These are phyloP conservation scores for Fistulinella staudtii DNA, from an alignment of 1,284 basidiomycete genomes.

Conservation along the genomic window DNA sequence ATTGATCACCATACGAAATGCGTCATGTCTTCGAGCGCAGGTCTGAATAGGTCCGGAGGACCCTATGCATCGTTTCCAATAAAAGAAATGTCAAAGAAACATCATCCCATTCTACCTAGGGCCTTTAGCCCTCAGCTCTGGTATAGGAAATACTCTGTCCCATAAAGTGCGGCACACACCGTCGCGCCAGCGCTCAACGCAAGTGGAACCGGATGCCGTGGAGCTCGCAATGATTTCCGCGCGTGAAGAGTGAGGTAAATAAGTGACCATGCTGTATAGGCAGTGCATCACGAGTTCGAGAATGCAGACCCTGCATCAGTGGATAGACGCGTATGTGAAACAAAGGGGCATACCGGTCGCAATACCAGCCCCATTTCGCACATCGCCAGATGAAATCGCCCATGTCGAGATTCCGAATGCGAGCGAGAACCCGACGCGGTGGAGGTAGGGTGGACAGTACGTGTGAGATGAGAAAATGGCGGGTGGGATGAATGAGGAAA, in stretches of 20 bases:
- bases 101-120: neutral
- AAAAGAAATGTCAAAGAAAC: neutral
- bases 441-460: constrained; percentile 40
- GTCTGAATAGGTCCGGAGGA: too few relatives aligned
- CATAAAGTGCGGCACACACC: constrained; percentile 38
- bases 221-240: constrained; percentile 32
- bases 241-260: constrained; percentile 43
- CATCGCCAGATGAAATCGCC: constrained; percentile 39
- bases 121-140: constrained; percentile 22
- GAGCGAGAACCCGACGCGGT: constrained; percentile 42
- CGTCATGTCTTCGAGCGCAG: too few relatives aligned
- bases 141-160: constrained; percentile 43
- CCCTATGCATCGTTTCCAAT: neutral
- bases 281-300: too few relatives aligned
- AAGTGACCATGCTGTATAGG: constrained; percentile 41
- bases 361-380: constrained; percentile 44
- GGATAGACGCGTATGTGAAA: too few relatives aligned
- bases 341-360: constrained; percentile 42
- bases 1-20: too few relatives aligned
- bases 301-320: too few relatives aligned
- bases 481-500: constrained; percentile 37
- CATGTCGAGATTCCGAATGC: constrained; percentile 46
- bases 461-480: constrained; percentile 20
- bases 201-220: constrained; percentile 35
- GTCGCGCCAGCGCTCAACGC: constrained; percentile 34